Conservation (phyloP, 106 monocot genomes). For the Allium sativum region DNA sequence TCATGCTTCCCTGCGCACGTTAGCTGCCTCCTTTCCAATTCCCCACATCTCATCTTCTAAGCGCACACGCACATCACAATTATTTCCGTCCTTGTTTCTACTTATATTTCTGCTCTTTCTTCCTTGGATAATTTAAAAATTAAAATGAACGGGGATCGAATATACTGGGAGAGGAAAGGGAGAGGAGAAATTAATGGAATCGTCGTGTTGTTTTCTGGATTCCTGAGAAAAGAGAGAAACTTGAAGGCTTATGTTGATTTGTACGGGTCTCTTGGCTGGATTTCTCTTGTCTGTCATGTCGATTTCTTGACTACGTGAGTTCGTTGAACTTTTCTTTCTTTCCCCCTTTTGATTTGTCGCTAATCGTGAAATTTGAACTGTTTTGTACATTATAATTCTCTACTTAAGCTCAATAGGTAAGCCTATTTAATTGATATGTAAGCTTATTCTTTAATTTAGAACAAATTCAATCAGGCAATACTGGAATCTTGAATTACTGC, state of each 20-base stretch:
- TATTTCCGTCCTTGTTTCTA: not conserved
- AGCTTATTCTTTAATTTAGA: too few relatives aligned
- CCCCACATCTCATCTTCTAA: not conserved
- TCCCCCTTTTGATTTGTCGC: not conserved
- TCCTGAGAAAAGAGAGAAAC: conserved; percentile 67
- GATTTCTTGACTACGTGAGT: conserved; percentile 77
- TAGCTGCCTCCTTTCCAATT: not conserved
- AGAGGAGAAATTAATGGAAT: conserved; percentile 29
- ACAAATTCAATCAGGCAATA: too few relatives aligned
- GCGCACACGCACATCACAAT: not conserved
- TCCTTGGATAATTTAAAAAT: not conserved
- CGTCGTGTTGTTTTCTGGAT: conserved; percentile 78
- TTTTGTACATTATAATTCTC: not conserved
- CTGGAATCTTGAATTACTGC: too few relatives aligned
- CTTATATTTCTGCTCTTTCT: not conserved
- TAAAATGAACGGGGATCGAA: conserved; percentile 24
- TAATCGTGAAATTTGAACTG: not conserved
- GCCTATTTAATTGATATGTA: too few relatives aligned
- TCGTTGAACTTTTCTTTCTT: not conserved
- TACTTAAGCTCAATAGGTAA: too few relatives aligned
- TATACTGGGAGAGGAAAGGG: conserved; percentile 48
- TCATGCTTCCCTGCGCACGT: not conserved
- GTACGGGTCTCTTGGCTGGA: conserved; percentile 70
- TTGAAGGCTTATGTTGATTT: conserved; percentile 45
- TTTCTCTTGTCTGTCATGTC: conserved; percentile 74